Evolutionary conservation across 2,329 filamentous ascomycete species (phyloP).

Genomic region (Colletotrichum orbiculare): DNA sequence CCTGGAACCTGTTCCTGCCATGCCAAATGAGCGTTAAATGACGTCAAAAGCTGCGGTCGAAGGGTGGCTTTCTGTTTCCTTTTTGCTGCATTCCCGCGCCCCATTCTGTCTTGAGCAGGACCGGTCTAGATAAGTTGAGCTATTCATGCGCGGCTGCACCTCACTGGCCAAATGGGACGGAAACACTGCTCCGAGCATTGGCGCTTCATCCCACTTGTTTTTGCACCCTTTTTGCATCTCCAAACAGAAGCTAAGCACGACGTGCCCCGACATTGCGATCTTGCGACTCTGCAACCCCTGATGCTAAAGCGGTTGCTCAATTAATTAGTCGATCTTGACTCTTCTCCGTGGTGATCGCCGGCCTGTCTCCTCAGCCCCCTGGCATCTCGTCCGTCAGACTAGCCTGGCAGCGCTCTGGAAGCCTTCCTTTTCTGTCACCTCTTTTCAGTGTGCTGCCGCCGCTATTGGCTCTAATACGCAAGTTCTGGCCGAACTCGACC

Average conservation of each 20-base stretch:
- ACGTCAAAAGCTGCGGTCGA: conserved; percentile 24
- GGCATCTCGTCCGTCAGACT: neutral
- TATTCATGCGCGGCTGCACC: too few species aligned
- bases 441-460: conserved; percentile 5
- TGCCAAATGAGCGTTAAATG: conserved; percentile 15
- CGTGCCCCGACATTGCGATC: too few species aligned
- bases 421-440: conserved; percentile 21
- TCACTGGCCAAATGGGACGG: neutral
- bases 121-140: conserved; percentile 3
- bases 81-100: neutral
- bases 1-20: conserved; percentile 27
- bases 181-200: neutral
- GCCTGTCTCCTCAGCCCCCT: neutral
- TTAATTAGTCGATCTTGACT: neutral
- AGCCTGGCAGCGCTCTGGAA: conserved; percentile 23
- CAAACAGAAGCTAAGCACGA: too few species aligned
- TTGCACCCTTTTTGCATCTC: too few species aligned
- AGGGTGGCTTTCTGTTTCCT: conserved; percentile 2
- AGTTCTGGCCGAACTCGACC: neutral
- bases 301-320: too few species aligned
- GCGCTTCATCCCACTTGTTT: too few species aligned
- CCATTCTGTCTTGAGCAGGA: neutral
- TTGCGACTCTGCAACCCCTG: too few species aligned
- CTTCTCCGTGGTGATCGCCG: neutral
- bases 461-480: conserved; percentile 7